Evolutionary conservation across 1,139 yeast species (phyloP), one percentile per base, ranked within the genome.

Genomic region (Yarrowia galli): DNA sequence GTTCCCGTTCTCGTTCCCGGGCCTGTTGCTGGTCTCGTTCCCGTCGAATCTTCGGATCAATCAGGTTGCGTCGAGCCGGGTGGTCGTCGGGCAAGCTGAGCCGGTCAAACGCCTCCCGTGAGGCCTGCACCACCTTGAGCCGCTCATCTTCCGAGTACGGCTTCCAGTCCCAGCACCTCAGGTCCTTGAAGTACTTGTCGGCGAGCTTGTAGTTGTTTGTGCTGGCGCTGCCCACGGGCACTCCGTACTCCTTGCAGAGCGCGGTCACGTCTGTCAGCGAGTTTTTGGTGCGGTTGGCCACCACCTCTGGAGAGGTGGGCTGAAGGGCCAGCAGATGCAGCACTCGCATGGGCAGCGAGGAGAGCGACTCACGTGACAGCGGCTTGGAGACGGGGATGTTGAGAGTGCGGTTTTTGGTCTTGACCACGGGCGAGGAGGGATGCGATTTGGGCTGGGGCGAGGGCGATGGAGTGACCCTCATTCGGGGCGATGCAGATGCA

Each of bases 131-230:
- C 36, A 78, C 79, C 38, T 71, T 70, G 13, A 71, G 69, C 7
- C 82, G 75, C 67, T 79, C 79, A 15, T 71, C 64, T 15, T 72
- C 70, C n/a, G 76, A 70, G 69, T 78, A 79, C 38, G 72, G 75
- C 67, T 77, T 76, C 79, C 79, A 79, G 28, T 78, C 80, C 79
- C 80, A 79, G 16, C 78, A 71, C 10, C 79, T 74, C 48, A 79
- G 71, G 51, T 78, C 79, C 67, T 75, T 74, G 71, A 72, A 79
- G 18, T 72, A 70, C 40, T 70, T 70, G 68, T 77, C 80, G 12
- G 77, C 72, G 25, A 79, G 72, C 18, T 68, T 66, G 58, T 69
- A 75, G 42, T 15, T 46, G 32, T 10, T 9, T 42, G 51, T 16
- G 51, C 25, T 8, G 36, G 15, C 5, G 32, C 32, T 28, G 6